Base-by-base conservation (phyloP, 495 filamentous ascomycete species). In the Penicillium longicatenatum region DNA sequence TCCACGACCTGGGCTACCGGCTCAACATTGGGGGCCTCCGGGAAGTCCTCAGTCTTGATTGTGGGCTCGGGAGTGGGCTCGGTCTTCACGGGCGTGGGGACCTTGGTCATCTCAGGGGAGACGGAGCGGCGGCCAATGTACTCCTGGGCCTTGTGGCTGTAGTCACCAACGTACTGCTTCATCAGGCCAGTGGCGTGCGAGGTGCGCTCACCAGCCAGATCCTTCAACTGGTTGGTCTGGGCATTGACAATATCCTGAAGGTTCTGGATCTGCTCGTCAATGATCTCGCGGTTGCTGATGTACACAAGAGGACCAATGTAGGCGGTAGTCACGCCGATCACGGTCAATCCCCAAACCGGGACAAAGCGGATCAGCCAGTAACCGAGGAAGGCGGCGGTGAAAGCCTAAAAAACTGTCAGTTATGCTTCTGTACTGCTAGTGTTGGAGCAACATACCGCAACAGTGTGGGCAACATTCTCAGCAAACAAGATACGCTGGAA, bases 341-440 rank as follows among this genome's bases (percentile, higher is more conserved):
- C 78, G 48, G 89, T 79, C 65, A 99, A 81, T 26, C 91, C 91
- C 94, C 94, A 99, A 77, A 93, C 82, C 16, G 94, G 94, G 59
- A 97, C 82, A 71, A 96, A 82, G 77, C 94, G 97, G 76, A 96
- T 90, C 62, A 99, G 80, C 80, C 86, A 93, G 79, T 97, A 97
- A 58, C 91, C 92, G 61, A 91, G 66, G 71, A 98, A 89, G 50
- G 94, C 85, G 46, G 84, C 84, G 54, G 86, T 56, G 73, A 92
- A 93, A 64, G 87, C 88, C 91, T 95, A 58, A 2, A 44, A 30
- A 10, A 19, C 3, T 49, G 65, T 48, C 69, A 57, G 59, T 54
- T 44, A 45, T 71, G 53, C 67, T 62, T 51, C 24, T 22, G n/a
- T 44, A 17, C n/a, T 22, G 21, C 43, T 50, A 22, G 0, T 22